Base-by-base conservation (phyloP, 83 land plant species). In the Picea abies region DNA sequence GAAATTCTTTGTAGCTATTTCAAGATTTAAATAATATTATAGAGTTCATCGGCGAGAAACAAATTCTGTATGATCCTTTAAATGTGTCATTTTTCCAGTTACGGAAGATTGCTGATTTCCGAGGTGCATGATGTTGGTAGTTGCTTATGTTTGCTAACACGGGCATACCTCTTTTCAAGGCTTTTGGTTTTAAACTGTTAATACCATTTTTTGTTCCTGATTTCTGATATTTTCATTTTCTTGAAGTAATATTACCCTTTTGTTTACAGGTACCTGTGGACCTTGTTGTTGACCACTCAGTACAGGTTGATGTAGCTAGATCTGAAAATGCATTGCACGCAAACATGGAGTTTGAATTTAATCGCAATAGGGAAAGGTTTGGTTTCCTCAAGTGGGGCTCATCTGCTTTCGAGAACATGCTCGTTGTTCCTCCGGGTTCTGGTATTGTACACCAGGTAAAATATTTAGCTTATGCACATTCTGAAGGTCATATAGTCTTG, bases 391-490 rank as follows among this genome's bases (percentile, higher is more conserved):
- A 96, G 68, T 97, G 99, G 98, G 99, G 99, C 15, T 92, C 99
- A 10, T 84, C 83, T 77, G 99, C 99, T 41, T 97, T 97, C 78
- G 84, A 89, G 25, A 97, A 97, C 88, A 97, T 96, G 99, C 98
- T 97, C 83, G 99, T 97, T 64, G 99, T 97, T 68, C 98, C 99
- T 84, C 99, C 99, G 0, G 99, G 99, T 80, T 97, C 99, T 87
- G 99, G 99, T 52, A 97, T 97, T 79, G 99, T 97, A 5, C 99
- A 97, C 82, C 99, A 97, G 96, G 99, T 97, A 89, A 52, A 12
- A 47, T 25, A 81, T 65, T n/a, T 65, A 20, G 22, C 68, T 65
- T 23, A 65, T 52, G 56, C 56, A 52, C 56, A 52, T 10, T 52
- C 3, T 52, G 56, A 52, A 52, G 14, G 56, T 52, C 14, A 11